These are phyloP conservation scores for Dalechampia spathulata DNA, from an alignment of 441 rosid genomes.

Conservation along the genomic window DNA sequence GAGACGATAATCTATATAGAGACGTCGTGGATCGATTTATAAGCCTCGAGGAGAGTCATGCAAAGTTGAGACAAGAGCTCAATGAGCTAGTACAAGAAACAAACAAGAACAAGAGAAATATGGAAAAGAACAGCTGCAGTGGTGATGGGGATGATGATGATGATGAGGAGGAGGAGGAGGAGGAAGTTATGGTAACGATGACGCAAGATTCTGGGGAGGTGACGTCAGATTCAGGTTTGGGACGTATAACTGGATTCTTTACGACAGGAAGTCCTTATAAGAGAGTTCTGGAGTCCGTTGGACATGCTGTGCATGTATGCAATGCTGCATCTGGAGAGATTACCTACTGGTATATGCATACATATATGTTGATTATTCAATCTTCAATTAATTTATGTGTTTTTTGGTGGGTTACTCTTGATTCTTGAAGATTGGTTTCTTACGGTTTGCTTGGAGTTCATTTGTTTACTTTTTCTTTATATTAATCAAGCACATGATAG, in stretches of 20 bases:
- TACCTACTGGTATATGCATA: constrained; percentile 41
- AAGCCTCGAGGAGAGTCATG: constrained; percentile 52
- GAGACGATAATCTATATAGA: constrained; percentile 23
- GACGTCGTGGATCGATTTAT: constrained; percentile 50
- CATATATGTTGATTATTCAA: neutral
- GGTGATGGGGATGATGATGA: too few species aligned
- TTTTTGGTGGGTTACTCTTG: neutral
- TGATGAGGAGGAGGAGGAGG: too few species aligned
- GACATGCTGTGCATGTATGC: constrained; percentile 64
- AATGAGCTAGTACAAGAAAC: constrained; percentile 28
- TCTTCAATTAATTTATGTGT: neutral
- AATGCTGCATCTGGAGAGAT: constrained; percentile 46
- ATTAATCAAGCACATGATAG: too few species aligned
- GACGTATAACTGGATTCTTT: constrained; percentile 39
- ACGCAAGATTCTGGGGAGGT: constrained; percentile 5
- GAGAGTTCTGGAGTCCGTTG: constrained; percentile 63
- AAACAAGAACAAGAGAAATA: constrained; percentile 14
- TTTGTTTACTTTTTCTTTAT: too few species aligned
- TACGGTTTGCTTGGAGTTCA: too few species aligned
- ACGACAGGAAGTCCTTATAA: constrained; percentile 39
- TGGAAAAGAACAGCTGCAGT: too few species aligned
- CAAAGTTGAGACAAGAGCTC: constrained; percentile 42
- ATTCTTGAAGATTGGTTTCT: neutral
- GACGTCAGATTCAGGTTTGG: constrained; percentile 26
- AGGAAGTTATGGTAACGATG: neutral